phyloP scores from a whole-genome alignment of 192 early-diverging fungal genomes.

The Gryganskiella cystojenkinii region DNA sequence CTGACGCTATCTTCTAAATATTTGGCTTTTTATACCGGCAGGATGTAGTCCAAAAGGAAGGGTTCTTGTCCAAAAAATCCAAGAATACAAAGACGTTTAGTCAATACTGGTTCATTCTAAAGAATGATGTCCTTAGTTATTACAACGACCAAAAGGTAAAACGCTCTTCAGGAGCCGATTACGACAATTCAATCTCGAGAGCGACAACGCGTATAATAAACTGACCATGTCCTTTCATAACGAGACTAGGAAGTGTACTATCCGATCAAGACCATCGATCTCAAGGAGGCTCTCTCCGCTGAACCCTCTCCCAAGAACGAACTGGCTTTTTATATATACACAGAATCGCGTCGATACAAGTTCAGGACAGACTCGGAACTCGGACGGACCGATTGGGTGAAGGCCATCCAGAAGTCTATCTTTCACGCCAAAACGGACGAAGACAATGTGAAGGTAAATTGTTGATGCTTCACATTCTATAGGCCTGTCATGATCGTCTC shows the following conservation, averaged over 20 bases:
- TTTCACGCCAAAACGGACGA: slow-evolving; percentile 69
- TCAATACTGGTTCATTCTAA: slow-evolving; percentile 70
- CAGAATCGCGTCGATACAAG: slow-evolving; percentile 57
- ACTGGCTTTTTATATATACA: slow-evolving; percentile 59
- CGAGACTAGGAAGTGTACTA: slow-evolving; percentile 63
- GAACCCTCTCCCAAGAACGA: slow-evolving; percentile 54
- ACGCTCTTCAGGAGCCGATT: no score
- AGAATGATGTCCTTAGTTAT: slow-evolving; percentile 67
- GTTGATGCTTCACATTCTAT: neutral
- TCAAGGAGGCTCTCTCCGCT: slow-evolving; percentile 67
- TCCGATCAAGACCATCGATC: slow-evolving; percentile 67
- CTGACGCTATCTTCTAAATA: no score
- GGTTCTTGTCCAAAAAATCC: slow-evolving; percentile 59
- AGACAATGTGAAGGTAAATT: slow-evolving; percentile 60
- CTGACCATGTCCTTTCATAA: neutral
- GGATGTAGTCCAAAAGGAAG: slow-evolving; percentile 65
- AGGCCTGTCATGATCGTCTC: no score
- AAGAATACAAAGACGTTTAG: slow-evolving; percentile 51
- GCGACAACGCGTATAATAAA: no score
- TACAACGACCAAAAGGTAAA: slow-evolving; percentile 63
- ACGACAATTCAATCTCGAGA: no score
- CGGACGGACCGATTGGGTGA: slow-evolving; percentile 67
- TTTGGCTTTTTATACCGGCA: no score
- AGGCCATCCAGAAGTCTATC: slow-evolving; percentile 64
- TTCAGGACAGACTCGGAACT: slow-evolving; percentile 69